A percentile compares a stretch with the other conserved stretches of the same genome.
Evolutionary conservation across 192 early-diverging fungal genomes (phyloP).

Genomic region (Umbelopsis isabellina): DNA sequence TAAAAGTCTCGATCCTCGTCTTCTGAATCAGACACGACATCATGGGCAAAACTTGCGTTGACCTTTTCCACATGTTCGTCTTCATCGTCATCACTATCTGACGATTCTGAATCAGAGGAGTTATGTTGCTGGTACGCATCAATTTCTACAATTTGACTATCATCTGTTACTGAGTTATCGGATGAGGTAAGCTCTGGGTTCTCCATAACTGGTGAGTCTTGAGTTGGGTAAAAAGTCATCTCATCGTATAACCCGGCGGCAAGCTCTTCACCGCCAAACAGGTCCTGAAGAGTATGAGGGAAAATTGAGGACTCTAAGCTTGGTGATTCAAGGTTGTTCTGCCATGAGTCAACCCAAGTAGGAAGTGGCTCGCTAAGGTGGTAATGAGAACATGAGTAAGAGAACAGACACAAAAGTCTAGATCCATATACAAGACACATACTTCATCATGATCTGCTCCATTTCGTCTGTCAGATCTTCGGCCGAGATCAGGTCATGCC

Average conservation of each 20-base stretch:
- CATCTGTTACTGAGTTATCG: constrained; percentile 5
- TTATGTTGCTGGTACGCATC: background rate
- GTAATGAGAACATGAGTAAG: background rate
- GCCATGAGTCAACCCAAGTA: constrained; percentile 34
- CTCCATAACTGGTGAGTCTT: constrained; percentile 10
- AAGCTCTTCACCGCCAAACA: constrained; percentile 38
- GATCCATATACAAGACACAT: background rate
- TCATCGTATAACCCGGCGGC: constrained; percentile 38
- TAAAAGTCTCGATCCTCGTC: constrained; percentile 8
- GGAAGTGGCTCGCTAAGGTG: constrained; percentile 32
- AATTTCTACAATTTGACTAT: constrained; percentile 18
- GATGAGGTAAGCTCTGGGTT: constrained; percentile 13
- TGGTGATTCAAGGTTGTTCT: constrained; percentile 4
- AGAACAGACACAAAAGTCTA: background rate
- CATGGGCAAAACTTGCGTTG: constrained; percentile 15
- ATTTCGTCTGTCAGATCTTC: constrained; percentile 43
- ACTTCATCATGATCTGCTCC: constrained; percentile 40
- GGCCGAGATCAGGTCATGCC: constrained; percentile 22
- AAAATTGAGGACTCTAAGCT: constrained; percentile 27
- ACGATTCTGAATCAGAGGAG: constrained; percentile 1
- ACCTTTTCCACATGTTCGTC: constrained; percentile 1
- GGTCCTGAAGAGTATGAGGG: constrained; percentile 28
- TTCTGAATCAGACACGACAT: constrained; percentile 32
- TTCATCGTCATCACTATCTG: constrained; percentile 9
- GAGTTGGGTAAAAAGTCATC: constrained; percentile 35